These are phyloP conservation scores for Abrus pulchellus DNA, from an alignment of 306 rosid species.

Conservation along the genomic window DNA sequence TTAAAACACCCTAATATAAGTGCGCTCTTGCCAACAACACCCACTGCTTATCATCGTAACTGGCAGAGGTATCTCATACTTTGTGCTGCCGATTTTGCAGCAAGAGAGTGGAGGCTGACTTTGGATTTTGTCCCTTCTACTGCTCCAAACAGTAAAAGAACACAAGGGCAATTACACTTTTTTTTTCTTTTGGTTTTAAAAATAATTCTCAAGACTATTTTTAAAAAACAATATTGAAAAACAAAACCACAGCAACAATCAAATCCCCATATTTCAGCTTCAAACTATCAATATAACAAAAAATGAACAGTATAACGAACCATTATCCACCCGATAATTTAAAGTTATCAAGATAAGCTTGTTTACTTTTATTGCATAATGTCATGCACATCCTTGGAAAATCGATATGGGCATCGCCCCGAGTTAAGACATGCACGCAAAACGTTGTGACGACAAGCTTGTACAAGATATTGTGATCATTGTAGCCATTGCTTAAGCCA, in stretches of 20 bases:
- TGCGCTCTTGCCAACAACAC: no score
- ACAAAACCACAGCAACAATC: neutral
- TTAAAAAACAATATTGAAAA: neutral
- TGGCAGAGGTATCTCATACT: no score
- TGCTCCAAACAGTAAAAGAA: no score
- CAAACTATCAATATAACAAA: neutral
- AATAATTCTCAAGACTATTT: neutral
- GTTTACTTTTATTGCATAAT: conserved; percentile 35
- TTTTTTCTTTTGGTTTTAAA: neutral
- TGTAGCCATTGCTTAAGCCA: neutral
- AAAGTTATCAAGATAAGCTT: neutral
- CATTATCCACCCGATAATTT: neutral
- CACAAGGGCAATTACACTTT: no score
- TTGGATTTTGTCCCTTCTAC: no score
- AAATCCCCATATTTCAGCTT: neutral
- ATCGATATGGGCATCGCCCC: neutral
- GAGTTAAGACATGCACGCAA: conserved; percentile 5
- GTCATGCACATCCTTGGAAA: neutral
- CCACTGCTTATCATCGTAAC: no score
- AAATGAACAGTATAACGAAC: neutral
- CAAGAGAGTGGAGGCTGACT: no score
- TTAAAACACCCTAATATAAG: no score
- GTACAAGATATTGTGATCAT: conserved; percentile 3
- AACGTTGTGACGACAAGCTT: conserved; percentile 2
- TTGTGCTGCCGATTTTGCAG: no score